Base-by-base conservation (phyloP, 2,329 filamentous ascomycete species). In the Nectriaceae sp. region DNA sequence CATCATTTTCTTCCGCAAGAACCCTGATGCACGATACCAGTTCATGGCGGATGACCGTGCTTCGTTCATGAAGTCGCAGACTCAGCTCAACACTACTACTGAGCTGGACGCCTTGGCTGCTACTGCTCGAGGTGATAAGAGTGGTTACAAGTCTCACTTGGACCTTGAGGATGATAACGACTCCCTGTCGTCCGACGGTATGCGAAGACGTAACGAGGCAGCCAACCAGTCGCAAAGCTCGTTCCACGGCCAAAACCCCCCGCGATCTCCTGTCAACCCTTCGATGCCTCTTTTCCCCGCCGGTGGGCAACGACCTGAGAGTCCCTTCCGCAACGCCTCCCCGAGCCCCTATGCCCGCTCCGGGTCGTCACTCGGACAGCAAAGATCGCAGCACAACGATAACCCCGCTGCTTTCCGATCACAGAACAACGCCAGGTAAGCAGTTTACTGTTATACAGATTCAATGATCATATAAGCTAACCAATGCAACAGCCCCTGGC, bases 41-140 rank as follows among this genome's bases (percentile, higher is more conserved):
- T 91, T 90, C 62, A 97, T 97, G 92, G 88, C 88, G 46, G 93
- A 97, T 64, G 93, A 97, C 70, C 87, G 93, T 61, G 90, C 90
- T 43, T 97, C 92, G 10, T 97, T 97, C 74, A 96, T 97, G 84
- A 97, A 97, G 77, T 96, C 91, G 13, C 89, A 94, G 69, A 89
- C 89, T 4, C 87, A 93, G 64, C 76, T 96, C 45, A 82, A 72
- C 39, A 74, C 78, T 15, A 90, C 87, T 4, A 96, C 91, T 6
- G 92, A 97, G 71, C 80, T 97, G 42, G 91, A 97, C 68, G 92
- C 92, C 8, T 76, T 97, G 48, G 92, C 89, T 56, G 89, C 89
- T 15, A 96, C 91, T 4, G 92, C 92, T 26, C 87, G 92, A 64
- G 91, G 91, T 49, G 91, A 96, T 66, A 89, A 89, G 44, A 79